Evolutionary conservation across 2,329 filamentous ascomycete species (phyloP).

Genomic region (Verticillium albo-atrum): DNA sequence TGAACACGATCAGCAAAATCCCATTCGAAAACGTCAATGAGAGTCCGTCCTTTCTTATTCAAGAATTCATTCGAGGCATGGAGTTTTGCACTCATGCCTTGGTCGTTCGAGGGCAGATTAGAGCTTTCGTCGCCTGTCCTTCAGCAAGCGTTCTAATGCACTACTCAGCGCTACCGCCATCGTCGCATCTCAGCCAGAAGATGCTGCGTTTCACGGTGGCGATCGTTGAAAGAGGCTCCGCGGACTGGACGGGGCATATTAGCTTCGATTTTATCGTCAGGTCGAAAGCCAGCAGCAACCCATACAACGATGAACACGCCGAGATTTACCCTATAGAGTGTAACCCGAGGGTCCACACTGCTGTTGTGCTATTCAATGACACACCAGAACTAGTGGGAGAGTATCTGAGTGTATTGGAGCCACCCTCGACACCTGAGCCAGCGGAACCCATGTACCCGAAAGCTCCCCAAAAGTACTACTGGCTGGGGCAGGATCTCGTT

Average conservation of each 20-base stretch:
- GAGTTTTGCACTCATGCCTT: constrained; percentile 72
- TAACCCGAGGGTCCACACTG: constrained; percentile 66
- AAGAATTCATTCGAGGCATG: constrained; percentile 57
- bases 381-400: constrained; percentile 40
- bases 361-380: constrained; percentile 55
- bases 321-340: constrained; percentile 64
- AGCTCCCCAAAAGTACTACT: constrained; percentile 40
- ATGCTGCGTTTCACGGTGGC: constrained; percentile 62
- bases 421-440: background rate
- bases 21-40: background rate
- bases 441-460: background rate
- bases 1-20: background rate
- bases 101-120: constrained; percentile 59
- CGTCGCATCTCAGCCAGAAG: constrained; percentile 48
- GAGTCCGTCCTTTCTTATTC: constrained; percentile 55
- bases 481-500: constrained; percentile 64
- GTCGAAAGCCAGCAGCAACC: background rate
- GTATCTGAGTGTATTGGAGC: constrained; percentile 46
- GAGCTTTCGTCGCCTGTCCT: constrained; percentile 63
- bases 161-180: constrained; percentile 53
- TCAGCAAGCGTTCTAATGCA: constrained; percentile 61
- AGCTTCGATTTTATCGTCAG: constrained; percentile 68
- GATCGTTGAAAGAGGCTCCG: constrained; percentile 47
- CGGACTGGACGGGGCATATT: constrained; percentile 61
- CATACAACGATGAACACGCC: constrained; percentile 21